A percentile compares a stretch with the other conserved stretches of the same genome.
These are phyloP conservation scores for Fusarium caatingaense DNA, from an alignment of 2,329 filamentous ascomycete species.

Conservation along the genomic window DNA sequence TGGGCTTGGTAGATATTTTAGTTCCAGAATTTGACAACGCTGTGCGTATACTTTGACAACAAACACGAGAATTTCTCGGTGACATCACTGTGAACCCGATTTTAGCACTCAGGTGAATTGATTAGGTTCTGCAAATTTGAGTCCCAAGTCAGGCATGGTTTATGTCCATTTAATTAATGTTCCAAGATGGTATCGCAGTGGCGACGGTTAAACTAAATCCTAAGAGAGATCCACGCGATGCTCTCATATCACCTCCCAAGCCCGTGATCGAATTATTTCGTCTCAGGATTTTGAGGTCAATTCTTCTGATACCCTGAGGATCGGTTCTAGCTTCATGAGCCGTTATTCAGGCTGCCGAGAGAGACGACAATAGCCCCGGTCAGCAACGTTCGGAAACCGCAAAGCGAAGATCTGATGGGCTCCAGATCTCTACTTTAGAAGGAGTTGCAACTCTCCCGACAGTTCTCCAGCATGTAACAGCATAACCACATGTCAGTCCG, in stretches of 20 bases:
- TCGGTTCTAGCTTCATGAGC: conserved; percentile 40
- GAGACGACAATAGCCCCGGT: conserved; percentile 17
- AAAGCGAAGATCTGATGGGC: conserved; percentile 37
- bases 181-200: neutral
- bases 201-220: neutral
- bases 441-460: conserved; percentile 25
- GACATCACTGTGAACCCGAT: neutral
- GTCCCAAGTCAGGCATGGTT: no score
- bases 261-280: no score
- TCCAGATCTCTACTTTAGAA: conserved; percentile 22
- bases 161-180: neutral
- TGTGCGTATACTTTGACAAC: neutral
- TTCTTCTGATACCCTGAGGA: no score
- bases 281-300: no score
- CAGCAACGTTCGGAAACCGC: conserved; percentile 14
- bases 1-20: neutral
- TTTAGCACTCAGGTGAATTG: neutral
- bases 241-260: neutral
- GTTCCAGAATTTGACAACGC: neutral
- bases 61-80: neutral
- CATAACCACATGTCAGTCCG: conserved; percentile 38
- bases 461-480: conserved; percentile 1
- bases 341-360: conserved; percentile 35
- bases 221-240: neutral
- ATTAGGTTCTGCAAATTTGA: neutral